A percentile compares a stretch with the other conserved stretches of the same genome.
Evolutionary conservation across 345 rosid genomes (phyloP).

Genomic region (Pistacia integerrima): DNA sequence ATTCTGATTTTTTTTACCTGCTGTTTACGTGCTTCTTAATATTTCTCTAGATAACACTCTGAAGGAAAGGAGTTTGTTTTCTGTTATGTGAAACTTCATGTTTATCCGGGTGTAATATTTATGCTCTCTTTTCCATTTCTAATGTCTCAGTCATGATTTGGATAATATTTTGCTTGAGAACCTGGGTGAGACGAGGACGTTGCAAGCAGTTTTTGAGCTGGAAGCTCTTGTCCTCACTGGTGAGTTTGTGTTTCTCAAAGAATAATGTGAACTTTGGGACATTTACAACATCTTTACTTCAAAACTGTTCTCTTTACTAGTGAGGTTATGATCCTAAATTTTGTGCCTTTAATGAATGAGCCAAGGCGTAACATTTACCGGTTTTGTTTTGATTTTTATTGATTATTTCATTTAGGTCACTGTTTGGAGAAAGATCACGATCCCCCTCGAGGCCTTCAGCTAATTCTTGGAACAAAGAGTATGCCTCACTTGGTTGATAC

Average conservation of each 20-base stretch:
- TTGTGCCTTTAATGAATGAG: not conserved
- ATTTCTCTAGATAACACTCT: not conserved
- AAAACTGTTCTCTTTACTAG: not conserved
- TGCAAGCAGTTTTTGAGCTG: conserved; percentile 97
- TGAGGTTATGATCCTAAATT: not conserved
- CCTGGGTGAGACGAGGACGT: conserved; percentile 92
- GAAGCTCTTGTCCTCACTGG: conserved; percentile 99
- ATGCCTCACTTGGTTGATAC: conserved; percentile 95
- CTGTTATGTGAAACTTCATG: not conserved
- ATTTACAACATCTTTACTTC: not conserved
- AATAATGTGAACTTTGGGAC: conserved; percentile 3
- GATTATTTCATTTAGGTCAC: conserved; percentile 61
- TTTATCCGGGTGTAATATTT: conserved; percentile 13
- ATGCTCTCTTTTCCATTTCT: conserved; percentile 26
- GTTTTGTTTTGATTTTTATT: conserved; percentile 14
- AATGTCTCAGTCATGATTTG: conserved; percentile 77
- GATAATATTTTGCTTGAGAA: conserved; percentile 99
- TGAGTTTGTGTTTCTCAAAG: conserved; percentile 33
- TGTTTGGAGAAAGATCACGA: conserved; percentile 97
- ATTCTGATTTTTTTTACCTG: not conserved
- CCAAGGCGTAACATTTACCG: not conserved
- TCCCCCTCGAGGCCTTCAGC: conserved; percentile 97
- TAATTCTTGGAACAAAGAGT: conserved; percentile 94
- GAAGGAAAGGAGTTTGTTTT: conserved; percentile 5
- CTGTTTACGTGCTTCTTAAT: not conserved